Evolutionary conservation across 225 moss, liverwort and hornwort genomes (phyloP).

Genomic region (Marchantia polymorpha): DNA sequence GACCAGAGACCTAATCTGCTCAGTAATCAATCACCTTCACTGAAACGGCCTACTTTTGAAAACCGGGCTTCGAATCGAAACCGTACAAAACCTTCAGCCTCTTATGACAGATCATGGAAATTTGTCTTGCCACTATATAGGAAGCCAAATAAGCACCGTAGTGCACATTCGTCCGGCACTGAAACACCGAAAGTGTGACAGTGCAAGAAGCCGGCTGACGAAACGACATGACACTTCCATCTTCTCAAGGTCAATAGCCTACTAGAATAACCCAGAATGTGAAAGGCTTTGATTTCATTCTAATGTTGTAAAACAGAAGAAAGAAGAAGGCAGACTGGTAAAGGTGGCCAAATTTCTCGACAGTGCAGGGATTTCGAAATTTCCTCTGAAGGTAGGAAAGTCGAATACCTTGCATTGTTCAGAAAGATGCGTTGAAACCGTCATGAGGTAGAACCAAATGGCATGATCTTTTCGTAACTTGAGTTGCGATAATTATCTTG

Average conservation of each 20-base stretch:
- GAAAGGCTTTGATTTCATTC: neutral
- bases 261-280: neutral
- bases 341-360: neutral
- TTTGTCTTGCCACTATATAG: too few species aligned
- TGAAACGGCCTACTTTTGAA: too few species aligned
- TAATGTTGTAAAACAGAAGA: neutral
- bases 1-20: too few species aligned
- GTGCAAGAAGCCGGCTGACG: neutral
- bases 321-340: neutral
- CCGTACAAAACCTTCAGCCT: too few species aligned
- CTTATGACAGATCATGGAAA: too few species aligned
- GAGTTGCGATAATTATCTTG: neutral
- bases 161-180: neutral
- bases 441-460: neutral
- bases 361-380: neutral
- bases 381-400: neutral
- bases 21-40: too few species aligned
- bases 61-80: too few species aligned
- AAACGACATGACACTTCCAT: neutral
- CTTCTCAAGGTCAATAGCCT: neutral
- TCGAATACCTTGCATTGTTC: slow-evolving; percentile 8
- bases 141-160: too few species aligned
- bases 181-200: neutral
- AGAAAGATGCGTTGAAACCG: neutral
- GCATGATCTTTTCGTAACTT: neutral